A percentile compares a stretch with the other conserved stretches of the same genome.
phyloP scores from a whole-genome alignment of 2,329 filamentous ascomycete species.

The Trichoderma sp. region DNA sequence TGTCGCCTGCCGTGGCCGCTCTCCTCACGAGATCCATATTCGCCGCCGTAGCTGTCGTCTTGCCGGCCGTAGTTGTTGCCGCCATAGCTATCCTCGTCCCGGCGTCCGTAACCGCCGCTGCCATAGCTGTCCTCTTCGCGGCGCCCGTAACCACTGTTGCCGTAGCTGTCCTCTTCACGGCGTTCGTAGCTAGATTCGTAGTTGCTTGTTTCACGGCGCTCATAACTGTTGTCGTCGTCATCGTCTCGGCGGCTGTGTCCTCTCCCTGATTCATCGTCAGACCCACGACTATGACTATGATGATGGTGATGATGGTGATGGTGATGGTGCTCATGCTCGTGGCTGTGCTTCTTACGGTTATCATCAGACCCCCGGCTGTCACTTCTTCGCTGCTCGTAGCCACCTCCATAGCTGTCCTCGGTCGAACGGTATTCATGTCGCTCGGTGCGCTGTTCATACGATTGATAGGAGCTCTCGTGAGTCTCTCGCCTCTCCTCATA shows the following conservation, averaged over 20 bases:
- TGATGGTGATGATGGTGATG: constrained; percentile 5
- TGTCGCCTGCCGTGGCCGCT: constrained; percentile 18
- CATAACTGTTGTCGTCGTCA: constrained; percentile 24
- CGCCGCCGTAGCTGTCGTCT: constrained; percentile 22
- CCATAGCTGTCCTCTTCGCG: constrained; percentile 28
- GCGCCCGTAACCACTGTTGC: constrained; percentile 25
- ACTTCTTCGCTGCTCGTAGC: constrained; percentile 23
- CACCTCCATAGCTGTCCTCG: constrained; percentile 27
- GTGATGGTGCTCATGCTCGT: neutral
- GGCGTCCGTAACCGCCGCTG: constrained; percentile 7
- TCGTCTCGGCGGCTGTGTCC: constrained; percentile 26
- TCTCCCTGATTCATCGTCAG: constrained; percentile 9
- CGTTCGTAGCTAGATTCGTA: constrained; percentile 26
- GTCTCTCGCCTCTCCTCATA: constrained; percentile 59
- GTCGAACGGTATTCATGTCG: constrained; percentile 45
- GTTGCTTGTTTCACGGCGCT: constrained; percentile 24
- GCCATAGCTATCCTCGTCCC: too few species aligned
- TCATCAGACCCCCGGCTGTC: constrained; percentile 27
- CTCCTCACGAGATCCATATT: constrained; percentile 23
- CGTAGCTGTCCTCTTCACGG: constrained; percentile 24
- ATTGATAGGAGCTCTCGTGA: constrained; percentile 49
- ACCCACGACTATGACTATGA: constrained; percentile 1
- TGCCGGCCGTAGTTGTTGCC: too few species aligned
- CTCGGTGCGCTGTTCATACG: constrained; percentile 60
- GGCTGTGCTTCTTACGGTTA: constrained; percentile 21